These are phyloP conservation scores for Paramecium tetraurelia DNA, from an alignment of 73 alveolate species.

Conservation along the genomic window DNA sequence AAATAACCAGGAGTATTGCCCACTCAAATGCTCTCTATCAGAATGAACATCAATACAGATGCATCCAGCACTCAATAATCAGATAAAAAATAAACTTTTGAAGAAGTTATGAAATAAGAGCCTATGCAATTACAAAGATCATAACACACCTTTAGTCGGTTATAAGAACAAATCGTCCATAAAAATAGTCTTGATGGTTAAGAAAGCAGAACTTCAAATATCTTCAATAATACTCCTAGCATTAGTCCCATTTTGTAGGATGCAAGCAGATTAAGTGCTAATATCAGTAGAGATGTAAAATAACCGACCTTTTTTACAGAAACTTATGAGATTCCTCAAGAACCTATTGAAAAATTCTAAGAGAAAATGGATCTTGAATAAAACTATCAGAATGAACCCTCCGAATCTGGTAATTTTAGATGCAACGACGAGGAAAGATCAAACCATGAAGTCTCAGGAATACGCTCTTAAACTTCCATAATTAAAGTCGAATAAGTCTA, in stretches of 20 bases:
- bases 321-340: not conserved
- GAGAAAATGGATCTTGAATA: not conserved
- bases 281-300: not conserved
- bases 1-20: not conserved
- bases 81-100: not conserved
- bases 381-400: not conserved
- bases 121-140: not conserved
- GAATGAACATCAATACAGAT: not conserved
- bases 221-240: not conserved
- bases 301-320: conserved; percentile 9
- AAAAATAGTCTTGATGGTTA: not conserved
- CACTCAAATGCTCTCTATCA: not conserved
- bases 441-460: not conserved
- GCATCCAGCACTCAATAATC: not conserved
- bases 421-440: not conserved
- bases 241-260: not conserved
- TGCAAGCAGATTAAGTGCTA: not conserved
- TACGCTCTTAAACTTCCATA: not conserved
- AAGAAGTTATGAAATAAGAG: not conserved
- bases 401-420: not conserved
- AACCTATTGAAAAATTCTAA: not conserved
- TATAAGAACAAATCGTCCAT: not conserved
- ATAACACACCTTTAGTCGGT: not conserved
- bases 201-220: not conserved
- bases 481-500: not conserved